phyloP scores from a whole-genome alignment of 2,329 filamentous ascomycete species.

The Xylaria sp. region DNA sequence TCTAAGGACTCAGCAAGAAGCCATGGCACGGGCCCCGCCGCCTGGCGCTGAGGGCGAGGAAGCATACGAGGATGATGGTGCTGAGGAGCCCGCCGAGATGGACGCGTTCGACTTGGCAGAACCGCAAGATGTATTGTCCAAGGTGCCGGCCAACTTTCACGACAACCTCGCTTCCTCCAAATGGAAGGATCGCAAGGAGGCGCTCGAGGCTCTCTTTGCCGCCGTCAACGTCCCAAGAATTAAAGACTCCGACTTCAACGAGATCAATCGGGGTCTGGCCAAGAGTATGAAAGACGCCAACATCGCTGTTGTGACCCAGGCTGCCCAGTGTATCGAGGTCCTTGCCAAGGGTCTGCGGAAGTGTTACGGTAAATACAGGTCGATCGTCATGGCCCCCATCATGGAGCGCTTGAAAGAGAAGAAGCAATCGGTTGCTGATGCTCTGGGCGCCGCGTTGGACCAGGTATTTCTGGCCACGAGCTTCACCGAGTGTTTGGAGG shows the following conservation, averaged over 20 bases:
- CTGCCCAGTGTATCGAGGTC: constrained; percentile 90
- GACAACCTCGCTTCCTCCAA: constrained; percentile 90
- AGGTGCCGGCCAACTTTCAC: constrained; percentile 82
- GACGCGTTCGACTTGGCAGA: constrained; percentile 86
- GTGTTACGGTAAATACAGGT: constrained; percentile 81
- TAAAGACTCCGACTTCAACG: constrained; percentile 88
- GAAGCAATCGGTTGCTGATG: constrained; percentile 88
- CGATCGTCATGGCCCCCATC: constrained; percentile 84
- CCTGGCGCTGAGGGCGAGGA: constrained; percentile 66
- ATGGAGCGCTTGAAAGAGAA: constrained; percentile 98
- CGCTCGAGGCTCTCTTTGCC: constrained; percentile 81
- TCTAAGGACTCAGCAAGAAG: constrained; percentile 88
- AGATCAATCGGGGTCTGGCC: constrained; percentile 83
- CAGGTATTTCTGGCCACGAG: constrained; percentile 71
- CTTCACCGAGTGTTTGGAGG: constrained; percentile 88
- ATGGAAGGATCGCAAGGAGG: constrained; percentile 98
- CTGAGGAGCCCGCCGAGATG: constrained; percentile 74
- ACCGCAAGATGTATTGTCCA: constrained; percentile 84
- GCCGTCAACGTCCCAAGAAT: constrained; percentile 87
- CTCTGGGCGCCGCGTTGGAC: constrained; percentile 85
- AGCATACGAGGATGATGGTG: constrained; percentile 66
- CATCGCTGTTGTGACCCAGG: constrained; percentile 90
- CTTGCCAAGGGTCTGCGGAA: constrained; percentile 86
- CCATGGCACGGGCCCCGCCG: constrained; percentile 74
- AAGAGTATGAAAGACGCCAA: constrained; percentile 99